These are phyloP conservation scores for Niebla homalea DNA, from an alignment of 495 filamentous ascomycete species.

Conservation along the genomic window DNA sequence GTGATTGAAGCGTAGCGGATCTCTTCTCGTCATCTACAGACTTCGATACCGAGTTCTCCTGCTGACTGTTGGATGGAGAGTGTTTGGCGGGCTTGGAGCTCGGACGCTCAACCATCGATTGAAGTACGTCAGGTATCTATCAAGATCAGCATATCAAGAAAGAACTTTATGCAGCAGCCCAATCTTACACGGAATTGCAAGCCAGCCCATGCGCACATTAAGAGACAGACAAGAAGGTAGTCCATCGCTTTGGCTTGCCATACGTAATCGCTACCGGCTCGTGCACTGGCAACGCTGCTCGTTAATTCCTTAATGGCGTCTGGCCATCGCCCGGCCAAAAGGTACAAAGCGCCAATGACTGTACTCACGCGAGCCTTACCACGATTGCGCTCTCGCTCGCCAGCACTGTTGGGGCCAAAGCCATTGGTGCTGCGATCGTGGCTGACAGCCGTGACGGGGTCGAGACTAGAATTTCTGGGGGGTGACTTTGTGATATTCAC, in stretches of 20 bases:
- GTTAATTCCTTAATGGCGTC: conserved; percentile 79
- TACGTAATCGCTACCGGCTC: conserved; percentile 73
- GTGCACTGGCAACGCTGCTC: conserved; percentile 65
- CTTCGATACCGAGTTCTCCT: conserved; percentile 31
- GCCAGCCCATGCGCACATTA: conserved; percentile 75
- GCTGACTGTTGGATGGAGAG: conserved; percentile 21
- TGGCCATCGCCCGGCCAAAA: conserved; percentile 77
- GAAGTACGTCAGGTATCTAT: conserved; percentile 50
- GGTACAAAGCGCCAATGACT: conserved; percentile 71
- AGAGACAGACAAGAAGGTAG: conserved; percentile 62
- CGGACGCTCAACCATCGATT: conserved; percentile 42
- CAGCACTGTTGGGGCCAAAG: conserved; percentile 58
- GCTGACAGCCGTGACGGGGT: conserved; percentile 35
- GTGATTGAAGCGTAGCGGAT: conserved; percentile 45
- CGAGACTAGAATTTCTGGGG: conserved; percentile 6
- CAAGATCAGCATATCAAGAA: conserved; percentile 8
- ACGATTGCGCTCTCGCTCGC: conserved; percentile 67
- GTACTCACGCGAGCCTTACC: conserved; percentile 71
- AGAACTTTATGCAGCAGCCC: background rate
- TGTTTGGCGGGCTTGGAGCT: conserved; percentile 28
- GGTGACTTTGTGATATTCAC: conserved; percentile 1
- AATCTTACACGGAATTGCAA: conserved; percentile 69
- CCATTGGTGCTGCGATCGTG: conserved; percentile 73
- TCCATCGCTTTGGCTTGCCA: conserved; percentile 97
- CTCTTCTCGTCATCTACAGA: conserved; percentile 33